Evolutionary conservation across 73 alveolate genomes (phyloP).

Genomic region (Paramecium biaurelia): DNA sequence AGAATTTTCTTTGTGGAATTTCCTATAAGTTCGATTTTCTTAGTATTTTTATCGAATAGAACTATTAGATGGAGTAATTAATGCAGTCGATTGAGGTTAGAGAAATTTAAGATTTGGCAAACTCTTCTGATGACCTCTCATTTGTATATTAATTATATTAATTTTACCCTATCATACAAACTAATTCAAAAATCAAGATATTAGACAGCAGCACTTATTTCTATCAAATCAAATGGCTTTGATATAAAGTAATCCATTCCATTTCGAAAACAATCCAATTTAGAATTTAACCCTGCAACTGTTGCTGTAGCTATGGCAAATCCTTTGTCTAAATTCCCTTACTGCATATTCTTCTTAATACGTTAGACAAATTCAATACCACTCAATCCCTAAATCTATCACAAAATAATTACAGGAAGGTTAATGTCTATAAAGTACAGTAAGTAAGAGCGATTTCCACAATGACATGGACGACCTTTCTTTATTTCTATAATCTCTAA

Average conservation of each 20-base stretch:
- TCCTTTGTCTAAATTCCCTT: not conserved
- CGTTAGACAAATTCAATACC: not conserved
- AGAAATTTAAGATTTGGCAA: not conserved
- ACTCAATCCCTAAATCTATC: not conserved
- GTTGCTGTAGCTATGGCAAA: constrained; percentile 16
- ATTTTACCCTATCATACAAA: not conserved
- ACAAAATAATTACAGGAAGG: not conserved
- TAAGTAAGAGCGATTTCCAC: not conserved
- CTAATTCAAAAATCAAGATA: constrained; percentile 25
- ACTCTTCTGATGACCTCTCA: not conserved
- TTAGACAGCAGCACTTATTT: constrained; percentile 36
- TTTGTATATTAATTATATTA: not conserved
- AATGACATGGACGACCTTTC: not conserved
- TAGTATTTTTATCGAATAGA: not conserved
- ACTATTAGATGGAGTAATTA: not conserved
- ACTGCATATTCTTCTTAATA: not conserved
- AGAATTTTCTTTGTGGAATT: not conserved
- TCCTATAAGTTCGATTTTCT: not conserved
- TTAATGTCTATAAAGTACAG: not conserved
- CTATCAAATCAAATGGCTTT: constrained; percentile 39
- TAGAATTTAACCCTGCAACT: not conserved
- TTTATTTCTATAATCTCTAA: not conserved
- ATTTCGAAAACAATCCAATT: constrained; percentile 18
- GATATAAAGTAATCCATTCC: constrained; percentile 44
- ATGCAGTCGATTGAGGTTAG: not conserved